These are phyloP conservation scores for Exophiala alcalophila DNA, from an alignment of 2,329 filamentous ascomycete genomes.

Conservation along the genomic window DNA sequence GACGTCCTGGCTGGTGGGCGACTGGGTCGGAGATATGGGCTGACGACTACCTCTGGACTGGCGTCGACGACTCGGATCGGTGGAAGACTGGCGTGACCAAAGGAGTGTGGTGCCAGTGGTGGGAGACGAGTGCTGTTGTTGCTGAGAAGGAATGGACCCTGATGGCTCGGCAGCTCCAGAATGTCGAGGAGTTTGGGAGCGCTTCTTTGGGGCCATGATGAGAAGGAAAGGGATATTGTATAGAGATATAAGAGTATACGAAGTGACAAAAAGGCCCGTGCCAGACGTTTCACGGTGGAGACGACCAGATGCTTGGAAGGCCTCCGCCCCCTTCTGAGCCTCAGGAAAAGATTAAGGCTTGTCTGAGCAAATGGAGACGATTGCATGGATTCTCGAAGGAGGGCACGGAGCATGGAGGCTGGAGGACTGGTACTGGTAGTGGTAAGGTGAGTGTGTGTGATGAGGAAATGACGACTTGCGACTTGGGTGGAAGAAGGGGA, in stretches of 20 bases:
- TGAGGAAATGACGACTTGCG: constrained; percentile 31
- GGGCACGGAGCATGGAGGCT: too few species aligned
- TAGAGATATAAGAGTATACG: constrained; percentile 29
- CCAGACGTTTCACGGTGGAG: constrained; percentile 30
- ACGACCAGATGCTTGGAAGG: constrained; percentile 28
- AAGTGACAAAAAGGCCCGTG: constrained; percentile 26
- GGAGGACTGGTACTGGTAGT: too few species aligned
- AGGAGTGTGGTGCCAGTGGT: constrained; percentile 21
- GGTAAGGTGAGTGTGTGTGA: too few species aligned
- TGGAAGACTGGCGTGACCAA: constrained; percentile 17
- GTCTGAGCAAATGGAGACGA: constrained; percentile 28
- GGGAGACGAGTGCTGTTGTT: constrained; percentile 4
- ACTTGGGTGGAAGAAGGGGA: constrained; percentile 25
- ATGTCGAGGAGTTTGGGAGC: constrained; percentile 27
- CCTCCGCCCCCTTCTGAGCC: constrained; percentile 33
- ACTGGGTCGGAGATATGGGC: constrained; percentile 16
- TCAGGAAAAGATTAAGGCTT: constrained; percentile 31
- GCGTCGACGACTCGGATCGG: constrained; percentile 19
- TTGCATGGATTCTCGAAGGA: constrained; percentile 26
- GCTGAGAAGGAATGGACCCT: constrained; percentile 17
- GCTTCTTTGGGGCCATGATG: constrained; percentile 30
- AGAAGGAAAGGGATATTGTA: constrained; percentile 20
- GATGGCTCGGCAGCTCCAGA: constrained; percentile 16
- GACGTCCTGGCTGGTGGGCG: constrained; percentile 13
- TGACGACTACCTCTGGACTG: constrained; percentile 19